A percentile compares a stretch with the other conserved stretches of the same genome.
These are phyloP conservation scores for Rhizophora mangle DNA, from an alignment of 345 rosid species.

Conservation along the genomic window DNA sequence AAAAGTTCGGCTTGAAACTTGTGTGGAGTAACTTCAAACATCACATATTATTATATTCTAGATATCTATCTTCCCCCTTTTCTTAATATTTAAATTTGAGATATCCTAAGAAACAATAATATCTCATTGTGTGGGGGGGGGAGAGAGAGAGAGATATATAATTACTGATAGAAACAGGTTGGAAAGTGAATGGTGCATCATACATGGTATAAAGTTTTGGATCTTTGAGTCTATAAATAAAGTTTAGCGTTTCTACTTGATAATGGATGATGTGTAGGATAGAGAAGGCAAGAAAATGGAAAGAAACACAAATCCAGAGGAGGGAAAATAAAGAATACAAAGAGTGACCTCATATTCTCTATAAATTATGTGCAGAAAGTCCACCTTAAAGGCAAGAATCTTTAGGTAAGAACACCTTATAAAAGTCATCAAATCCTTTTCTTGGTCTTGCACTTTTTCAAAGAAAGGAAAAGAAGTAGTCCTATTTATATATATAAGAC, in stretches of 20 bases:
- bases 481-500: slow-evolving; percentile 11
- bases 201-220: slow-evolving; percentile 24
- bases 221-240: slow-evolving; percentile 13
- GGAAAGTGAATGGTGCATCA: slow-evolving; percentile 10
- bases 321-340: slow-evolving; percentile 1
- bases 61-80: background rate
- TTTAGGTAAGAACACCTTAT: slow-evolving; percentile 19
- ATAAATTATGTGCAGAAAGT: background rate
- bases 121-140: background rate
- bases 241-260: background rate
- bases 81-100: background rate
- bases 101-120: background rate
- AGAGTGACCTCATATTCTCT: slow-evolving; percentile 23
- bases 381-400: slow-evolving; percentile 22
- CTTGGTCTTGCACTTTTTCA: slow-evolving; percentile 10
- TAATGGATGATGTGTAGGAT: background rate
- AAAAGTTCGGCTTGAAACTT: no score
- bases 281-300: background rate
- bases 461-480: slow-evolving; percentile 4
- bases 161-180: slow-evolving; percentile 12
- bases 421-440: slow-evolving; percentile 12
- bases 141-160: slow-evolving; percentile 7
- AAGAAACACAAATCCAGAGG: slow-evolving; percentile 4
- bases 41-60: background rate
- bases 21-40: no score